Percentiles rank a stretch among this genome's conserved stretches.
Evolutionary conservation across 331 rosid species (phyloP).

Genomic region (Dryas integrifolia): DNA sequence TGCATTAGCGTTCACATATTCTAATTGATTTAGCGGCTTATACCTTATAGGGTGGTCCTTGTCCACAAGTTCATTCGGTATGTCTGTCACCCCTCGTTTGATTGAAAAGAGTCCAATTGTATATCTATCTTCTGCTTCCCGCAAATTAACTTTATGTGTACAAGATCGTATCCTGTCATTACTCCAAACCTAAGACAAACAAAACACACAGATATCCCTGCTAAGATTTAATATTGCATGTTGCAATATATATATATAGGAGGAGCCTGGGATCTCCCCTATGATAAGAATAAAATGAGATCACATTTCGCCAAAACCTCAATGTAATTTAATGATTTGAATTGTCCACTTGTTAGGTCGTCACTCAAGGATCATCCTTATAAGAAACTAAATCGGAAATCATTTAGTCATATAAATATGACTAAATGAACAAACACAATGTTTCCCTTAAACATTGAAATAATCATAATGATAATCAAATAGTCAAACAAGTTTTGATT

Average conservation of each 20-base stretch:
- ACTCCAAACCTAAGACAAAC: conserved; percentile 5
- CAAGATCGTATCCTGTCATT: conserved; percentile 6
- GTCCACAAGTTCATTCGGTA: conserved; percentile 1
- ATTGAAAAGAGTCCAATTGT: neutral
- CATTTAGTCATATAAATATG: too few species aligned
- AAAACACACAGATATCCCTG: neutral
- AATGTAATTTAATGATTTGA: too few species aligned
- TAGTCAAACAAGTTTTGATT: too few species aligned
- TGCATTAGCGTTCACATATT: neutral
- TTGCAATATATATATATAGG: too few species aligned
- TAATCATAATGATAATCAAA: too few species aligned
- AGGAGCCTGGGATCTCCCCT: too few species aligned
- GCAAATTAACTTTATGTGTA: neutral
- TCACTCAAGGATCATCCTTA: too few species aligned
- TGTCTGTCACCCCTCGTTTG: neutral
- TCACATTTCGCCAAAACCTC: too few species aligned
- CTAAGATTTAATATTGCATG: neutral
- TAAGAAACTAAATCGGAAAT: too few species aligned
- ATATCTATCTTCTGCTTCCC: neutral
- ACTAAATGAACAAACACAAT: too few species aligned
- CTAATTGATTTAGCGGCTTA: neutral
- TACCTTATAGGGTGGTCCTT: neutral
- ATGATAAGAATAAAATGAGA: too few species aligned
- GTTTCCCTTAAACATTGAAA: too few species aligned
- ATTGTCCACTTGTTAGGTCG: conserved; percentile 20